phyloP scores from a whole-genome alignment of 768 basidiomycete species.

The Mycena amicta region DNA sequence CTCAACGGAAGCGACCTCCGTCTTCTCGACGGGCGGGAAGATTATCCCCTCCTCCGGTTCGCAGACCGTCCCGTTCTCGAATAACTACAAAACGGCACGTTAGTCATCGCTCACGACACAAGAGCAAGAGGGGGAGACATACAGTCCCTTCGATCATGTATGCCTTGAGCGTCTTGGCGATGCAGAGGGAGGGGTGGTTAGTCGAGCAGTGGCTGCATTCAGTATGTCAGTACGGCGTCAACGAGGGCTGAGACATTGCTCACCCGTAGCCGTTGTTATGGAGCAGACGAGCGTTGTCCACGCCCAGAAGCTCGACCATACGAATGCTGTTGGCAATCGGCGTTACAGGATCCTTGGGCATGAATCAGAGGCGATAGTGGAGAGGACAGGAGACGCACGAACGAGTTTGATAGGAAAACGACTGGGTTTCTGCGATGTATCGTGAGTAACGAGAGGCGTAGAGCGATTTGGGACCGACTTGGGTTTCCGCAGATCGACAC shows the following conservation, averaged over 20 bases:
- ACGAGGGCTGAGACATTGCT: neutral
- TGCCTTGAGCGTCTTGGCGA: constrained; percentile 6
- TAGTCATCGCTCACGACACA: neutral
- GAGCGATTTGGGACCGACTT: neutral
- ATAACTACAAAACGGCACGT: no score
- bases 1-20: no score
- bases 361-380: neutral
- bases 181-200: constrained; percentile 14
- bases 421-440: constrained; percentile 12
- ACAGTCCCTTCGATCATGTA: constrained; percentile 14
- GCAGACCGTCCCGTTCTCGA: constrained; percentile 14
- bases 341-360: constrained; percentile 15
- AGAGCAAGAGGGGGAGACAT: no score
- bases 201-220: constrained; percentile 15
- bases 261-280: constrained; percentile 16
- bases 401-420: constrained; percentile 17
- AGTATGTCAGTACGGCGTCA: neutral
- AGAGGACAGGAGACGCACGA: neutral
- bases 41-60: constrained; percentile 17
- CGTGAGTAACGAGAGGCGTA: neutral
- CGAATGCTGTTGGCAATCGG: constrained; percentile 11
- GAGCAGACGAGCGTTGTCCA: constrained; percentile 15
- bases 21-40: constrained; percentile 15
- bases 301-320: constrained; percentile 14
- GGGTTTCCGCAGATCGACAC: constrained; percentile 4